Evolutionary conservation across 2,329 filamentous ascomycete species (phyloP).

Genomic region (Fonsecaea multimorphosa): DNA sequence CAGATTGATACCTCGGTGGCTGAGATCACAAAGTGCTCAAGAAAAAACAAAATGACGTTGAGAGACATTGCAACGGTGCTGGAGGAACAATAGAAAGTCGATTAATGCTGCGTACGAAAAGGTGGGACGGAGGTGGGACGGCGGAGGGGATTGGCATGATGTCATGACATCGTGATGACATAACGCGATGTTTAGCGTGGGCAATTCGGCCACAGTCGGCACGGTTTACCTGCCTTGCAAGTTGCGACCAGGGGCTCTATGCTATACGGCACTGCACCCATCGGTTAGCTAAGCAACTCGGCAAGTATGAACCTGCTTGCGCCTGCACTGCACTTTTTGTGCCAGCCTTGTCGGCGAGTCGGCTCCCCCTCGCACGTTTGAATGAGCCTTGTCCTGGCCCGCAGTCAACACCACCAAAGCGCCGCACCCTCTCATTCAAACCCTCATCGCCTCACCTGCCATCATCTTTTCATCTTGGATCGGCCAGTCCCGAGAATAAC

Average conservation of each 20-base stretch:
- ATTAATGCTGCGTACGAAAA: neutral
- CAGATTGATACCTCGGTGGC: neutral
- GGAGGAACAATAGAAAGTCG: neutral
- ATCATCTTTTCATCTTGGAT: neutral
- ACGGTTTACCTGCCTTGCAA: neutral
- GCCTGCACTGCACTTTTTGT: neutral
- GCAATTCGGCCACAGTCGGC: neutral
- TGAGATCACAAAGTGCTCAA: neutral
- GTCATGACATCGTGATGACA: neutral
- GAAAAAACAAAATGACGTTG: neutral
- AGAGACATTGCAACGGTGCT: neutral
- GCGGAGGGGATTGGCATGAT: neutral
- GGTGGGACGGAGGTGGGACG: neutral
- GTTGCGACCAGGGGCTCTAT: too few species aligned
- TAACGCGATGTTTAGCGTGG: neutral
- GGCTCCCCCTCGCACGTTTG: slow-evolving; percentile 1
- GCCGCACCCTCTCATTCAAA: too few species aligned
- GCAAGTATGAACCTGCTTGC: too few species aligned
- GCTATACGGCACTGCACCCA: too few species aligned
- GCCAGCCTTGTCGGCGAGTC: neutral
- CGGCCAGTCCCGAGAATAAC: neutral
- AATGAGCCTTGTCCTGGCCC: neutral
- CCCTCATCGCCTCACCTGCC: neutral
- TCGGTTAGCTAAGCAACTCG: neutral
- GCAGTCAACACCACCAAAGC: neutral